Conservation (phyloP, 2,329 filamentous ascomycete species). For the Fusarium pseudocircinatum region DNA sequence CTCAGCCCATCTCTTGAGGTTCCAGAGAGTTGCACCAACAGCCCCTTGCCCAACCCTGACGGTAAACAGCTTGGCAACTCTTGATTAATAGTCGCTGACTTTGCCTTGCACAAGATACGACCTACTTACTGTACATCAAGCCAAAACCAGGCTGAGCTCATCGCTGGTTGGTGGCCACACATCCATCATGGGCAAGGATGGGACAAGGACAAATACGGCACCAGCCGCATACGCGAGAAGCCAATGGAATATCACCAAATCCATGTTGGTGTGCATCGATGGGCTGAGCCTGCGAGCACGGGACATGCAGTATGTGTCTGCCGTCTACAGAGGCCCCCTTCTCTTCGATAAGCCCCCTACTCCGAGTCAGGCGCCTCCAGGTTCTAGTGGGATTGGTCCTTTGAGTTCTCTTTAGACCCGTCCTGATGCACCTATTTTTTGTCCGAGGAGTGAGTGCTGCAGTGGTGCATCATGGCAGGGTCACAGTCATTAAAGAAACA, state of each 20-base stretch:
- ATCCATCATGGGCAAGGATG: neutral
- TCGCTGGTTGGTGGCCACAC: constrained; percentile 11
- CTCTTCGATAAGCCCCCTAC: constrained; percentile 19
- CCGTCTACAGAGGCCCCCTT: neutral
- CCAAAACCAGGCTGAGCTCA: constrained; percentile 13
- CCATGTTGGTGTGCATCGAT: constrained; percentile 32
- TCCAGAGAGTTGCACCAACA: constrained; percentile 26
- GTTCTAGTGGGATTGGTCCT: constrained; percentile 38
- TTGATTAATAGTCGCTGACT: constrained; percentile 15
- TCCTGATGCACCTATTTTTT: constrained; percentile 37
- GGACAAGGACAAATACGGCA: constrained; percentile 16
- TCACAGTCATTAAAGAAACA: constrained; percentile 17
- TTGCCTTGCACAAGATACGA: constrained; percentile 15
- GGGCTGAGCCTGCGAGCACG: constrained; percentile 38
- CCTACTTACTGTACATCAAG: neutral
- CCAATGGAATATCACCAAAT: constrained; percentile 30
- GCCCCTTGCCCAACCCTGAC: constrained; percentile 21
- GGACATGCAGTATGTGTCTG: constrained; percentile 12
- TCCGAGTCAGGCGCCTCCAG: constrained; percentile 41
- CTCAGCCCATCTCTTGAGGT: constrained; percentile 11
- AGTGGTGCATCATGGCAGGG: constrained; percentile 19
- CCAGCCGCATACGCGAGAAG: constrained; percentile 29
- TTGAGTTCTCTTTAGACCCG: constrained; percentile 28
- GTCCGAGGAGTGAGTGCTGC: neutral
- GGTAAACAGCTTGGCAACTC: constrained; percentile 16